Evolutionary conservation across 2,329 filamentous ascomycete genomes (phyloP), one percentile per base, ranked within the genome.

Genomic region (Pseudogymnoascus sp.): DNA sequence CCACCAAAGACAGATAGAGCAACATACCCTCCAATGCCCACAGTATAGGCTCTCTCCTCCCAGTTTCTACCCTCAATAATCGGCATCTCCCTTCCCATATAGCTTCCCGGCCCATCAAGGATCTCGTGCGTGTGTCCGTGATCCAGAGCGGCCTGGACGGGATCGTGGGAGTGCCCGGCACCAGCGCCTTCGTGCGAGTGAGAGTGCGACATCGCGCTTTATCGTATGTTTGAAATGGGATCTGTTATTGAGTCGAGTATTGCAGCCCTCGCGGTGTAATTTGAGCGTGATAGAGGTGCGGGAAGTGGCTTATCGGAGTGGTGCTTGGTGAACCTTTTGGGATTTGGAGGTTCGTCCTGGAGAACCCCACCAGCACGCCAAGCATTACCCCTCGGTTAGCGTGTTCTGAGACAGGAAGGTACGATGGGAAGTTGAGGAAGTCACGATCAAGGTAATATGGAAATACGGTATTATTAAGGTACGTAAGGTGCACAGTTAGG

Each of bases 91-190:
- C 95, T 88, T 60, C 89, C 88, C 34, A 95, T 77, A 74, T 89
- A 97, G 73, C 91, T 96, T 50, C 95, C 95, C 0, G 95, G 95
- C 0, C 93, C 93, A 72, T 95, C 89, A 69, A 97, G 89, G 72
- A 97, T 92, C 81, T 97, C 95, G 75, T 97, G 95, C 1, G 89
- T 90, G 79, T 99, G 95, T 70, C 95, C 95, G 76, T 97, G 95
- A 73, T 93, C 89, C 44, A 81, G 81, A 62, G 81, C 82, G 65
- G 82, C 81, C 66, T 79, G 77, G 69, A 73, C 74, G 40, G 77
- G 75, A 56, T 76, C 75, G 73, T 84, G 81, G 16, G 82, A 79
- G 68, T 84, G 81, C 63, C 79, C 77, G 66, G 80, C 79, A 73
- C 80, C 77, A 42, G 70, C 72, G 62, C 79, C 79, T 63, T 86